A percentile compares a stretch with the other conserved stretches of the same genome.
These are phyloP conservation scores for Elongisporangium anandrum DNA, from an alignment of 352 stramenopile species.

Conservation along the genomic window DNA sequence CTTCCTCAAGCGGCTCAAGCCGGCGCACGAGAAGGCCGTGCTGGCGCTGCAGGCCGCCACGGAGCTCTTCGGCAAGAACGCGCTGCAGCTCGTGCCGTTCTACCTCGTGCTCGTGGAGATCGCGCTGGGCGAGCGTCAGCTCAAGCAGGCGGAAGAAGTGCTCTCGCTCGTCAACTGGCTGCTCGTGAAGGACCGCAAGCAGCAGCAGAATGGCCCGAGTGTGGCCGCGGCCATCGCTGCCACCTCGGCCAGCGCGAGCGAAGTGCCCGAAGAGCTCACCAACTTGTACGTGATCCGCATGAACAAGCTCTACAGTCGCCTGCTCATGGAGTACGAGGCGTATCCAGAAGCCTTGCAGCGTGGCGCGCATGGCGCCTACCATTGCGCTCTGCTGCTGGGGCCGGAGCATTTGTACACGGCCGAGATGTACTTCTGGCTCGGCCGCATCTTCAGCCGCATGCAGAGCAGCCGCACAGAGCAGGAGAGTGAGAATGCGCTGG, in stretches of 20 bases:
- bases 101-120: conserved; percentile 69
- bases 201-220: conserved; percentile 1
- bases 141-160: conserved; percentile 62
- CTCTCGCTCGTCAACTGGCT: conserved; percentile 73
- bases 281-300: conserved; percentile 62
- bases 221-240: conserved; percentile 2
- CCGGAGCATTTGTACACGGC: conserved; percentile 72
- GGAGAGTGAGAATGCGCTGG: conserved; percentile 44
- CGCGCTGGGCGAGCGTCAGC: conserved; percentile 44
- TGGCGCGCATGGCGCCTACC: conserved; percentile 62
- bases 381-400: conserved; percentile 63
- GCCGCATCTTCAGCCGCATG: conserved; percentile 53
- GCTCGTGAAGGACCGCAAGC: conserved; percentile 45
- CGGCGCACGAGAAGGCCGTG: conserved; percentile 37
- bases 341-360: conserved; percentile 53
- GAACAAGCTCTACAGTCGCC: conserved; percentile 68
- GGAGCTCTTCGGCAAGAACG: conserved; percentile 43
- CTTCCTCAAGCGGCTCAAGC: conserved; percentile 37
- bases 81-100: conserved; percentile 52
- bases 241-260: no score
- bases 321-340: conserved; percentile 47
- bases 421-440: conserved; percentile 71
- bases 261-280: conserved; percentile 51
- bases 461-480: conserved; percentile 25
- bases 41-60: conserved; percentile 42